Conservation (phyloP, 2,329 filamentous ascomycete species). For the Penicillium glabrum region DNA sequence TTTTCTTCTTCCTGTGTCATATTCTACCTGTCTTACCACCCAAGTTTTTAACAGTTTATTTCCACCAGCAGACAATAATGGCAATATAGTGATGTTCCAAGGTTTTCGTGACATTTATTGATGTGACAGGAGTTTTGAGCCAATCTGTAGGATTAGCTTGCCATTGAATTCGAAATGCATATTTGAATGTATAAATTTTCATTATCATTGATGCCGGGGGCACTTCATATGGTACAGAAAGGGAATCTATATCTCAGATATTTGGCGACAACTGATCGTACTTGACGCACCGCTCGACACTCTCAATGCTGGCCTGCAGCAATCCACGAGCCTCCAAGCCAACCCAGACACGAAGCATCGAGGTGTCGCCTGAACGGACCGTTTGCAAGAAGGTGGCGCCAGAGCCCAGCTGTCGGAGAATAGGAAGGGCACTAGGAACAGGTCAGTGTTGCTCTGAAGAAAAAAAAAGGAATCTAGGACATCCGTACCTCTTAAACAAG, state of each 20-base stretch:
- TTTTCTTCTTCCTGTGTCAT: neutral
- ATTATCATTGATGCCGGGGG: neutral
- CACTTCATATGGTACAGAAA: neutral
- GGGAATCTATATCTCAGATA: constrained; percentile 53
- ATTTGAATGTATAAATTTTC: neutral
- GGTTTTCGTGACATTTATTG: no score
- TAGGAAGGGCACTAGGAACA: constrained; percentile 73
- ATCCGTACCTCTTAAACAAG: constrained; percentile 68
- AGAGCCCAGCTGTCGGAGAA: constrained; percentile 81
- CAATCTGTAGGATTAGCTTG: neutral
- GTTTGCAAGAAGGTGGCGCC: constrained; percentile 55
- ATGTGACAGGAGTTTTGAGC: no score
- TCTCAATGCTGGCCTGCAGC: constrained; percentile 85
- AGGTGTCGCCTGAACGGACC: constrained; percentile 71
- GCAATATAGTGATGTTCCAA: neutral
- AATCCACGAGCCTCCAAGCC: constrained; percentile 86
- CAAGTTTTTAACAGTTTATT: neutral
- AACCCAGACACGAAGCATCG: constrained; percentile 88
- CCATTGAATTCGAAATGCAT: neutral
- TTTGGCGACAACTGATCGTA: constrained; percentile 88
- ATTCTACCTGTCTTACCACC: neutral
- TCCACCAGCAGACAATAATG: neutral
- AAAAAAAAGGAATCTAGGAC: neutral
- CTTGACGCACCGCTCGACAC: constrained; percentile 85
- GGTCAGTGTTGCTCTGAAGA: neutral